Conservation (phyloP, 164 flowering plant species). For the Malania oleifera region DNA sequence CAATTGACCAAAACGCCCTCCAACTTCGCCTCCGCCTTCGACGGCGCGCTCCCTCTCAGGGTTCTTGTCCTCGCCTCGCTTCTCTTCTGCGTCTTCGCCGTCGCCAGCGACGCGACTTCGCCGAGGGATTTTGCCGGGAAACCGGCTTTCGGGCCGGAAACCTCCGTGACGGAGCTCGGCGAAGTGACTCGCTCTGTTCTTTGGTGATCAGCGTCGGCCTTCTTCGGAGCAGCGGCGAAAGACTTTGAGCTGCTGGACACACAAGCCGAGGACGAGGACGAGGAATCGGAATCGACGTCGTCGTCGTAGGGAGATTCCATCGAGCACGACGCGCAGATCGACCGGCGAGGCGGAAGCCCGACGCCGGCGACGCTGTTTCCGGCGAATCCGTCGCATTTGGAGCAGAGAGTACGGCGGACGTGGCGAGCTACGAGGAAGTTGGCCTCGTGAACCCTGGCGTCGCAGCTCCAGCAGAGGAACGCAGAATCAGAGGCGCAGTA, state of each 20-base stretch:
- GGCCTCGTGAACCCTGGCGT: constrained; percentile 44
- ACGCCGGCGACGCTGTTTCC: constrained; percentile 6
- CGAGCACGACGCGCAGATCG: constrained; percentile 16
- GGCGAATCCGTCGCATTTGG: constrained; percentile 21
- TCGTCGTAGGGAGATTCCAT: constrained; percentile 8
- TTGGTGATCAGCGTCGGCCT: background rate
- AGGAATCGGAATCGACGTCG: background rate
- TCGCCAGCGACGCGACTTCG: background rate
- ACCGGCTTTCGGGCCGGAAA: constrained; percentile 7
- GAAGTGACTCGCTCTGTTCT: background rate
- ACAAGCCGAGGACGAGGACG: constrained; percentile 22
- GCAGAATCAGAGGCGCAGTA: constrained; percentile 51
- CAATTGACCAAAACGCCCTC: constrained; percentile 45
- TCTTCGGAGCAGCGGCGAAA: background rate
- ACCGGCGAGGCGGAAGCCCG: background rate
- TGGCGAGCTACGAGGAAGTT: constrained; percentile 62
- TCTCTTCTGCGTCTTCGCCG: constrained; percentile 11
- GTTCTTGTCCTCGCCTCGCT: background rate
- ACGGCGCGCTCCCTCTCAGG: background rate
- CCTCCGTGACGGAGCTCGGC: constrained; percentile 2
- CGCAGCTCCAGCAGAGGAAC: constrained; percentile 43
- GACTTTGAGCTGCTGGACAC: constrained; percentile 28
- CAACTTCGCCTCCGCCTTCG: constrained; percentile 18
- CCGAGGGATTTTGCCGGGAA: background rate
- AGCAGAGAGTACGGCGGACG: constrained; percentile 34